Conservation (phyloP, 345 rosid genomes). For the Corchorus capsularis region DNA sequence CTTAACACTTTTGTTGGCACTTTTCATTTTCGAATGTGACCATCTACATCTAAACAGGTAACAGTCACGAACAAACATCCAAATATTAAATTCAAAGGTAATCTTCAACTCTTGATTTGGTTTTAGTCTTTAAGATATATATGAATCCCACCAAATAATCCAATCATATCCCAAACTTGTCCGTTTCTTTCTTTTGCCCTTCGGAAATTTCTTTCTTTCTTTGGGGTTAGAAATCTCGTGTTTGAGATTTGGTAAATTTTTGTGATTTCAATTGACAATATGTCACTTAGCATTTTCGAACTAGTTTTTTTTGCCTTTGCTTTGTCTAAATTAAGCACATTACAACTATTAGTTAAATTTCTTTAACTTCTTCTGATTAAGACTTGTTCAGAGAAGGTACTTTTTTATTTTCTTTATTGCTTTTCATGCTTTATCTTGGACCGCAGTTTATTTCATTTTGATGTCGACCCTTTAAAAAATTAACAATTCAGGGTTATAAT, state of each 20-base stretch:
- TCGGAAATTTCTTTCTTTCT: no score
- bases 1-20: neutral
- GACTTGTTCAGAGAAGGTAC: slow-evolving; percentile 26
- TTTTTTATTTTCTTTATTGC: neutral
- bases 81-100: slow-evolving; percentile 22
- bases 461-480: slow-evolving; percentile 9
- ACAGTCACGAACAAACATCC: neutral
- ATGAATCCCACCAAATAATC: neutral
- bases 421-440: neutral
- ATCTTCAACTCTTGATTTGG: slow-evolving; percentile 22
- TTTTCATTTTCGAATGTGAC: neutral
- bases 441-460: slow-evolving; percentile 5
- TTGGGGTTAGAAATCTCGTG: slow-evolving; percentile 4
- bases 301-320: neutral
- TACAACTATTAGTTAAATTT: neutral
- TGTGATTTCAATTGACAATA: slow-evolving; percentile 15
- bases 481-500: neutral
- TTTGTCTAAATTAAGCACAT: neutral
- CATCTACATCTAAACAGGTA: slow-evolving; percentile 16
- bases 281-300: slow-evolving; percentile 20
- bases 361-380: slow-evolving; percentile 11
- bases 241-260: neutral
- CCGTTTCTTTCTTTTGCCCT: neutral
- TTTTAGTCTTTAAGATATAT: neutral
- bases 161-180: slow-evolving; percentile 3